A percentile compares a stretch with the other conserved stretches of the same genome.
phyloP scores from a whole-genome alignment of 208 protist genomes.

The Hexamita inflata region DNA sequence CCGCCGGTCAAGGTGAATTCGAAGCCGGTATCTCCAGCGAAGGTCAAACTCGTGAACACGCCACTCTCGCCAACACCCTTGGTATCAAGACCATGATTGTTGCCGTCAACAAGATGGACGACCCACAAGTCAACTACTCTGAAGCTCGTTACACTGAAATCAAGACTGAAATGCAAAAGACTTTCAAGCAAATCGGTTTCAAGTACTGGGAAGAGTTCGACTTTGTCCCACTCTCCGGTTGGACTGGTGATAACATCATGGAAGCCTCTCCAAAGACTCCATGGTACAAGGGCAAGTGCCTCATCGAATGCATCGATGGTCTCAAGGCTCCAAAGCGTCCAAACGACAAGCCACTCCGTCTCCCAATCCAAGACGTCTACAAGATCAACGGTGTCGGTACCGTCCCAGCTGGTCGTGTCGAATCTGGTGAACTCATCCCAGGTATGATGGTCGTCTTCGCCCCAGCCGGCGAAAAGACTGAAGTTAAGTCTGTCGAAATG shows the following conservation, averaged over 20 bases:
- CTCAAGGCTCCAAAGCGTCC: slow-evolving; percentile 35
- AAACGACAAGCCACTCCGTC: slow-evolving; percentile 36
- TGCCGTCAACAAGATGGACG: slow-evolving; percentile 48
- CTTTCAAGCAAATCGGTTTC: slow-evolving; percentile 37
- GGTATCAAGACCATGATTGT: slow-evolving; percentile 41
- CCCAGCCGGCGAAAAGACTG: slow-evolving; percentile 40
- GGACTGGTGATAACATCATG: slow-evolving; percentile 36
- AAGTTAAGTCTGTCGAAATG: slow-evolving; percentile 46
- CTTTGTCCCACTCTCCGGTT: slow-evolving; percentile 42
- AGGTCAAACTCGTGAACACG: slow-evolving; percentile 45
- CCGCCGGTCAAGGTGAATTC: slow-evolving; percentile 63
- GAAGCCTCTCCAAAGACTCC: slow-evolving; percentile 33
- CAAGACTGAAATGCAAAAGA: slow-evolving; percentile 20
- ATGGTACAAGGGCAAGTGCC: slow-evolving; percentile 32
- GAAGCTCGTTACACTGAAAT: slow-evolving; percentile 41
- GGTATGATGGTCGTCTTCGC: slow-evolving; percentile 54
- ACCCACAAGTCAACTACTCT: slow-evolving; percentile 28
- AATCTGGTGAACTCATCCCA: slow-evolving; percentile 56
- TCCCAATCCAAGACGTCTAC: slow-evolving; percentile 75
- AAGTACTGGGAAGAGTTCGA: slow-evolving; percentile 26
- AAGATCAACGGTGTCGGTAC: slow-evolving; percentile 83
- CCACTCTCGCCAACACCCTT: slow-evolving; percentile 37
- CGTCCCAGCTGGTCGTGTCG: slow-evolving; percentile 73
- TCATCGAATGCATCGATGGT: slow-evolving; percentile 28
- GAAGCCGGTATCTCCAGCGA: slow-evolving; percentile 69